Conservation (phyloP, 2,329 filamentous ascomycete species). For the Orbilia brochopaga region DNA sequence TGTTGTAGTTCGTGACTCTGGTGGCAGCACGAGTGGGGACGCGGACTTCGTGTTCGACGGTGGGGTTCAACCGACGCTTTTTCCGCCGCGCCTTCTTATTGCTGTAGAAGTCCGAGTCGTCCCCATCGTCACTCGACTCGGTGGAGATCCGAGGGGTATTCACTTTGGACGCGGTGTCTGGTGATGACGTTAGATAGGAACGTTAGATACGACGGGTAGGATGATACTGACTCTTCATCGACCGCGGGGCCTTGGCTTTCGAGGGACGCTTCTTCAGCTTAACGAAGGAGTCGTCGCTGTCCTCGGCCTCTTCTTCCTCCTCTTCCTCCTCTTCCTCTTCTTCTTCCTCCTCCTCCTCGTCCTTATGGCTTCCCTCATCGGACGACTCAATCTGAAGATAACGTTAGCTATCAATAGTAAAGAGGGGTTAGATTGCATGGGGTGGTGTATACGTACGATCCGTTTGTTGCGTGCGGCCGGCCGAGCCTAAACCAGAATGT, state of each 20-base stretch:
- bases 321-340: conserved; percentile 51
- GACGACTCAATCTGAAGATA: conserved; percentile 49
- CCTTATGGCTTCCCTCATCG: conserved; percentile 53
- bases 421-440: conserved; percentile 19
- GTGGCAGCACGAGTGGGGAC: conserved; percentile 88
- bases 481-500: conserved; percentile 60
- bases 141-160: conserved; percentile 60
- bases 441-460: conserved; percentile 47
- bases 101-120: conserved; percentile 74
- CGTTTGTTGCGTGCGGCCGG: conserved; percentile 61
- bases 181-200: conserved; percentile 32
- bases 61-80: conserved; percentile 69
- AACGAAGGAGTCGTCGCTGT: conserved; percentile 33
- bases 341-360: conserved; percentile 51
- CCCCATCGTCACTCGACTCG: conserved; percentile 68
- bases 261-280: conserved; percentile 37
- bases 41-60: conserved; percentile 78
- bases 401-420: conserved; percentile 25
- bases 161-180: conserved; percentile 47
- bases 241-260: conserved; percentile 19
- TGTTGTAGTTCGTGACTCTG: conserved; percentile 73
- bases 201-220: conserved; percentile 9
- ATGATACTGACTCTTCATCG: conserved; percentile 26
- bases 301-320: conserved; percentile 32
- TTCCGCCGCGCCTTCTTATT: conserved; percentile 77